A percentile compares a stretch with the other conserved stretches of the same genome.
Evolutionary conservation across 441 rosid genomes (phyloP).

Genomic region (Erodium chrysanthum): DNA sequence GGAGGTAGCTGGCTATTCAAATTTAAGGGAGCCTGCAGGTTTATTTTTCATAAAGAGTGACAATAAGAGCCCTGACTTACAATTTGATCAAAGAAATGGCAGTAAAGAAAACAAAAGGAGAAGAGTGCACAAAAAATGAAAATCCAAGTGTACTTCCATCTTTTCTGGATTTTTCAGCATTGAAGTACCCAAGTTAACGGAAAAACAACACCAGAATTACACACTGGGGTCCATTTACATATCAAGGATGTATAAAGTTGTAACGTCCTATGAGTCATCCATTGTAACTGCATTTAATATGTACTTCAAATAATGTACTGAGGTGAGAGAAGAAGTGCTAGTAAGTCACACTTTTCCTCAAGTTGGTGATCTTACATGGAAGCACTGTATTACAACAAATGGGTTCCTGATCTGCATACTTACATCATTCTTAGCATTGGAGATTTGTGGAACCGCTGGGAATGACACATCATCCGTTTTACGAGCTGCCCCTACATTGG

Average conservation of each 20-base stretch:
- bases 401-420: conserved; percentile 16
- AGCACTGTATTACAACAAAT: background rate
- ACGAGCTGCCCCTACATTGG: conserved; percentile 19
- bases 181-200: background rate
- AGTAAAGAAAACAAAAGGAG: background rate
- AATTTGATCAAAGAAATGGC: background rate
- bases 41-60: background rate
- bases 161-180: background rate
- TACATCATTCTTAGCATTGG: conserved; percentile 32
- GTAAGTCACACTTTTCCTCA: background rate
- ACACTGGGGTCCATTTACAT: background rate
- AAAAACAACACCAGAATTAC: background rate
- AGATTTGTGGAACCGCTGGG: conserved; percentile 22
- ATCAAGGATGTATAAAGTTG: background rate
- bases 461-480: conserved; percentile 17
- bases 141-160: background rate
- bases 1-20: conserved; percentile 17
- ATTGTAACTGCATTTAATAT: background rate
- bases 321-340: background rate
- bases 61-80: background rate
- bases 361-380: background rate
- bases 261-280: background rate
- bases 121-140: background rate
- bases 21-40: conserved; percentile 22
- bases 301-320: background rate